Base-by-base conservation (phyloP, 179 eudicot genomes). In the Drosera spatulata region DNA sequence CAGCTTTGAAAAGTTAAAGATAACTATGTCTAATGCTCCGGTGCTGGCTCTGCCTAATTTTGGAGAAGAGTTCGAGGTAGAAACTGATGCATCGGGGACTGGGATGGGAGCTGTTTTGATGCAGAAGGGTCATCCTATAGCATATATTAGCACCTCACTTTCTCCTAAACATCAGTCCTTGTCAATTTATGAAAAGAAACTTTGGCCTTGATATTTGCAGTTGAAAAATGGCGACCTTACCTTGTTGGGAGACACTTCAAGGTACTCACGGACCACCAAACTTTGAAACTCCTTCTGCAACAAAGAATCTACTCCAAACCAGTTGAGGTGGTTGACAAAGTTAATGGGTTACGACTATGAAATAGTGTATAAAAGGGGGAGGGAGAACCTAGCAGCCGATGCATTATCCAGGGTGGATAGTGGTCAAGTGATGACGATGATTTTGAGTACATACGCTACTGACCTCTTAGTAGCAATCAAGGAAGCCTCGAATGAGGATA, bases 111-210 rank as follows among this genome's bases (percentile, higher is more conserved):
- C 60, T 2, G 60, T 37, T n/a, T 40, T 56, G 4, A 38, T 56
- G 60, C 60, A 56, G 11, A 5, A 56, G 10, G 60, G 60, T 2
- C 60, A 56, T 39, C 4, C 60, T 6, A 9, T 56, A 2, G n/a
- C 42, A 5, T 56, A 2, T 9, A 4, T n/a, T 11, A 56, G 60
- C 3, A 3, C 39, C 37, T 6, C 7, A 3, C 22, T 6, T 15
- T 10, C 45, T 3, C 45, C 6, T 42, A 42, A 3, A 6, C 9
- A 52, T 3, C 22, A 42, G 6, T 6, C 4, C n/a, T n/a, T n/a
- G n/a, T 4, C 4, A 4, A 52, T 15, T 3, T 52, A 11, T 52
- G 14, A 4, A 52, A 6, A 37, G 37, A 53, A 53, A 15, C 3
- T 6, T 15, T 51, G 54, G n/a, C 54, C 4, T 4, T 51, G 9